phyloP scores from a whole-genome alignment of 257 asterid genomes.

The Anisodus acutangulus region DNA sequence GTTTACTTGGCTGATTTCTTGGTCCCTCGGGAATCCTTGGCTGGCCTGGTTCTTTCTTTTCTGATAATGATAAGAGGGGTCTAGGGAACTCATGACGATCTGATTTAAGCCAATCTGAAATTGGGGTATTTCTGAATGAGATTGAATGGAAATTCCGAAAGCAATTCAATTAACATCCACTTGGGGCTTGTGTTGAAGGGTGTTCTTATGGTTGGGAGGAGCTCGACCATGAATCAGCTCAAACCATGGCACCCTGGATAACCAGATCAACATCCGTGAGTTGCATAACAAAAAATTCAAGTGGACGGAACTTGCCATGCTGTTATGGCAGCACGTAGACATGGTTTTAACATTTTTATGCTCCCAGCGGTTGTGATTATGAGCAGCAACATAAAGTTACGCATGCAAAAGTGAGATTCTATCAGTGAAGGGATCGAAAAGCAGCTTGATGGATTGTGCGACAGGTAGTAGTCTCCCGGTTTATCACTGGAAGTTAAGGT shows the following conservation, averaged over 20 bases:
- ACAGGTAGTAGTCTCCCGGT: background rate
- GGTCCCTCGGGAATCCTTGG: background rate
- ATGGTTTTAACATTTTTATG: background rate
- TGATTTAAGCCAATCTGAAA: background rate
- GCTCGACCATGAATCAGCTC: constrained; percentile 11
- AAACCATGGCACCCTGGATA: background rate
- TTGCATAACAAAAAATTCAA: background rate
- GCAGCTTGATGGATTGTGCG: background rate
- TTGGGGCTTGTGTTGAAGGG: background rate
- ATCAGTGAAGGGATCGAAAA: background rate
- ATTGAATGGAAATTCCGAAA: background rate
- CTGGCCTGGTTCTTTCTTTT: background rate
- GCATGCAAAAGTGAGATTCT: background rate
- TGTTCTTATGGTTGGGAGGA: background rate
- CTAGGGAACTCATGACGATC: background rate
- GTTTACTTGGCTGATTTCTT: background rate
- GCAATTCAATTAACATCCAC: background rate
- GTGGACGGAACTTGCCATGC: background rate
- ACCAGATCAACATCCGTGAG: background rate
- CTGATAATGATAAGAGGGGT: background rate
- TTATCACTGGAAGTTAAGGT: background rate
- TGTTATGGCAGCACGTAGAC: background rate
- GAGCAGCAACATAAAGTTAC: background rate
- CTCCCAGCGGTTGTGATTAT: background rate
- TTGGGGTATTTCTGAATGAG: background rate